Evolutionary conservation across 2,329 filamentous ascomycete species (phyloP), one percentile per base, ranked within the genome.

Genomic region (Aspergillus brasiliensis): DNA sequence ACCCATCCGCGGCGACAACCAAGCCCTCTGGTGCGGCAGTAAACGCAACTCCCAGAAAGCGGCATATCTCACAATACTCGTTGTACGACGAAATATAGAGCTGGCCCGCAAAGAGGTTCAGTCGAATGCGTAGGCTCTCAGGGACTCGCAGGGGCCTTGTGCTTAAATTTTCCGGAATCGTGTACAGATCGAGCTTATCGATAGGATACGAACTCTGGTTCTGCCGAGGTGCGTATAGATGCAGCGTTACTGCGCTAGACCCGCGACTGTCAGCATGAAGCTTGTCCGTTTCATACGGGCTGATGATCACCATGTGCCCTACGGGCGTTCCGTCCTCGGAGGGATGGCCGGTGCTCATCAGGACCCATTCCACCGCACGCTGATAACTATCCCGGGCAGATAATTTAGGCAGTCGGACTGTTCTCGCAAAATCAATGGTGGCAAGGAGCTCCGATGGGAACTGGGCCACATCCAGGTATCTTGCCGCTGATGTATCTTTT

Each of bases 41-140:
- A 19, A 56, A 69, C 3, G 68, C 67, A 19, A 70, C 62, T 0
- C 68, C 62, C 0, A 69, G 57, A 27, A 65, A 63, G 2, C 58
- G 46, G 17, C 63, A 70, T 11, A 75, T 58, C 5, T 64, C 69
- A 0, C 70, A 62, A 62, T 91, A 92, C 56, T 90, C 82, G 0
- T 74, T 59, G 46, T 80, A 84, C 0, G 78, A 81, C 0, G 69
- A 71, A 8, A 91, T 76, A 64, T 91, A 91, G 0, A 91, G 77
- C 57, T 89, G 86, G 0, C 89, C 89, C 0, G 89, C 79, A 57
- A 92, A 91, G 0, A 91, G 73, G 46, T 89, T 88, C 0, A 91
- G 78, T 58, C 85, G 78, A 0, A 78, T 73, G 0, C 75, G 70
- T 0, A 84, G 67, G 0, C 57, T 68, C 8, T 65, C 69, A 11